Evolutionary conservation across 441 rosid genomes (phyloP).

Genomic region (Eruca vesicaria): DNA sequence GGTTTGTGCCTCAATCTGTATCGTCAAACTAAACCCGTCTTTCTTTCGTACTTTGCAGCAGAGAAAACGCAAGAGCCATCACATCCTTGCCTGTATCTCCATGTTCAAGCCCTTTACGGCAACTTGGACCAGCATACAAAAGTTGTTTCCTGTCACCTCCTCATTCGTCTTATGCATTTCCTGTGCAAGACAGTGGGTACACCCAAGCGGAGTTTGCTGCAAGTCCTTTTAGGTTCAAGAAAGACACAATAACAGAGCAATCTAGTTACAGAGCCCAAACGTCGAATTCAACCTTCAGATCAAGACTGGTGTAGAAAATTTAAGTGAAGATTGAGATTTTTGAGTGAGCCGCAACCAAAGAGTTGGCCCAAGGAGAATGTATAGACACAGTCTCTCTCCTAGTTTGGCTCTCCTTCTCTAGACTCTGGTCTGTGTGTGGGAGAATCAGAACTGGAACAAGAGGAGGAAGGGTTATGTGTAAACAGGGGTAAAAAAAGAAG

Average conservation of each 20-base stretch:
- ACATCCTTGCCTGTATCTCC: conserved; percentile 92
- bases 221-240: conserved; percentile 53
- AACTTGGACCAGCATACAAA: conserved; percentile 55
- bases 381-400: too few species aligned
- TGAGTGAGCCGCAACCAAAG: too few species aligned
- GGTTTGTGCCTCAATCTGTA: neutral
- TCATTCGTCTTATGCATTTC: conserved; percentile 52
- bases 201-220: conserved; percentile 52
- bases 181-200: conserved; percentile 54
- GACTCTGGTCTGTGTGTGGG: neutral
- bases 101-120: conserved; percentile 81
- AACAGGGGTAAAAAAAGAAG: neutral
- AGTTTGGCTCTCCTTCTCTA: neutral
- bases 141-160: conserved; percentile 82
- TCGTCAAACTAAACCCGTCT: neutral
- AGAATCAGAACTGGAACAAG: conserved; percentile 20
- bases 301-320: conserved; percentile 50
- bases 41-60: conserved; percentile 35
- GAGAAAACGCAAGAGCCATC: conserved; percentile 69
- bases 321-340: too few species aligned
- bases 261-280: conserved; percentile 49
- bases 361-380: too few species aligned
- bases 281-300: conserved; percentile 57
- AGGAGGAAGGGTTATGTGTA: neutral
- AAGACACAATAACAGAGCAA: conserved; percentile 51